These are phyloP conservation scores for Anastatica hierochuntica DNA, from an alignment of 345 rosid species.

Conservation along the genomic window DNA sequence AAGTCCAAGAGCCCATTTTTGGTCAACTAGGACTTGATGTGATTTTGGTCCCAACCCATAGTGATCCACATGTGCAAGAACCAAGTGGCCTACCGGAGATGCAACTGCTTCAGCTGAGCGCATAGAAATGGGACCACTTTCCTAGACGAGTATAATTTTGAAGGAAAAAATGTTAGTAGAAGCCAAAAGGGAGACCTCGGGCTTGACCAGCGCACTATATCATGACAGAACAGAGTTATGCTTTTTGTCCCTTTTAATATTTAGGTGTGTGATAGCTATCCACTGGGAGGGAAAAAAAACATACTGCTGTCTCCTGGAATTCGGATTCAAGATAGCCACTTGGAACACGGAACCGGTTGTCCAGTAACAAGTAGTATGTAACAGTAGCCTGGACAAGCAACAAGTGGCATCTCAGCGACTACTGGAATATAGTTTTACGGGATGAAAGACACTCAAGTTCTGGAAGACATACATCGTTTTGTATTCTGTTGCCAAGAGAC, in stretches of 20 bases:
- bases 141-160: constrained; percentile 31
- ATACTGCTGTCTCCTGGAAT: constrained; percentile 62
- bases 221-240: background rate
- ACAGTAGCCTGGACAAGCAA: constrained; percentile 71
- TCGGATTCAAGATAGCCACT: constrained; percentile 75
- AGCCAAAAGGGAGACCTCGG: too few relatives aligned
- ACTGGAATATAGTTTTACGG: background rate
- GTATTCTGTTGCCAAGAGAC: constrained; percentile 68
- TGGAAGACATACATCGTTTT: constrained; percentile 48
- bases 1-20: constrained; percentile 96
- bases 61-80: constrained; percentile 58
- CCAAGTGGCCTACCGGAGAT: constrained; percentile 51
- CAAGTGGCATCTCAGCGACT: constrained; percentile 9
- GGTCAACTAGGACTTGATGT: constrained; percentile 39
- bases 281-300: constrained; percentile 9
- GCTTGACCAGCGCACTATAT: too few relatives aligned
- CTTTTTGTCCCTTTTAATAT: too few relatives aligned
- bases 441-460: background rate
- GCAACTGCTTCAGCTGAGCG: constrained; percentile 48
- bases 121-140: constrained; percentile 48
- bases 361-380: constrained; percentile 76
- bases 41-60: constrained; percentile 53
- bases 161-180: too few relatives aligned
- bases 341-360: constrained; percentile 64
- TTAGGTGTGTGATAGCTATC: background rate